These are phyloP conservation scores for Paramyrothecium sp. DNA, from an alignment of 2,329 filamentous ascomycete genomes.

Conservation along the genomic window DNA sequence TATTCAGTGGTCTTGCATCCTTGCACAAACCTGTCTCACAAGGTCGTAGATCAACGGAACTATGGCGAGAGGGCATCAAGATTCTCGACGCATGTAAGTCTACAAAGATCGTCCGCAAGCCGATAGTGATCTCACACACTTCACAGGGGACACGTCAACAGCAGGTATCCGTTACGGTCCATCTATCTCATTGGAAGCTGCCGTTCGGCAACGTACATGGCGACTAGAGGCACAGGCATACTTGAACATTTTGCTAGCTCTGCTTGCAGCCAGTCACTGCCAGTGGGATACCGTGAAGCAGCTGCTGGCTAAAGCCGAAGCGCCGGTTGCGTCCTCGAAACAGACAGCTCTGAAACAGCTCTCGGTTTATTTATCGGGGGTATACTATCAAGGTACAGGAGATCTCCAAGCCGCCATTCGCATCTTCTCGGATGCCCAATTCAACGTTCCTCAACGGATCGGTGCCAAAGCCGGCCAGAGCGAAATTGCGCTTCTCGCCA, in stretches of 20 bases:
- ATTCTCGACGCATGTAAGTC: conserved; percentile 47
- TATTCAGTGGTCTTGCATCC: conserved; percentile 51
- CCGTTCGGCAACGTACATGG: conserved; percentile 61
- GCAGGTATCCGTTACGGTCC: conserved; percentile 34
- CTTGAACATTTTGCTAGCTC: conserved; percentile 67
- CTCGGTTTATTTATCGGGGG: conserved; percentile 69
- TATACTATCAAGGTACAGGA: conserved; percentile 75
- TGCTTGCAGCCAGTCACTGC: conserved; percentile 68
- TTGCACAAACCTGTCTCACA: conserved; percentile 34
- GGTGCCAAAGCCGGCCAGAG: conserved; percentile 51
- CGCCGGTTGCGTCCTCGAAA: conserved; percentile 35
- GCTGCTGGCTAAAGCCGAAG: conserved; percentile 52
- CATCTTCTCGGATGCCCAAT: conserved; percentile 61
- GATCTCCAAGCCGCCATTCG: conserved; percentile 66
- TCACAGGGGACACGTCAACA: conserved; percentile 32
- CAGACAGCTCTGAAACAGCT: conserved; percentile 46
- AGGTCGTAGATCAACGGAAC: conserved; percentile 32
- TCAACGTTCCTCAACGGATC: conserved; percentile 43
- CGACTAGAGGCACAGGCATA: conserved; percentile 65
- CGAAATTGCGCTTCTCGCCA: conserved; percentile 65
- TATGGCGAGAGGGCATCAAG: conserved; percentile 41
- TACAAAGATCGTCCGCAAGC: neutral
- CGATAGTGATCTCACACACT: neutral
- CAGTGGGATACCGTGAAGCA: conserved; percentile 66
- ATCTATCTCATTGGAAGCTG: conserved; percentile 54